phyloP scores from a whole-genome alignment of 768 basidiomycete genomes.

The Boletus subparvulus region DNA sequence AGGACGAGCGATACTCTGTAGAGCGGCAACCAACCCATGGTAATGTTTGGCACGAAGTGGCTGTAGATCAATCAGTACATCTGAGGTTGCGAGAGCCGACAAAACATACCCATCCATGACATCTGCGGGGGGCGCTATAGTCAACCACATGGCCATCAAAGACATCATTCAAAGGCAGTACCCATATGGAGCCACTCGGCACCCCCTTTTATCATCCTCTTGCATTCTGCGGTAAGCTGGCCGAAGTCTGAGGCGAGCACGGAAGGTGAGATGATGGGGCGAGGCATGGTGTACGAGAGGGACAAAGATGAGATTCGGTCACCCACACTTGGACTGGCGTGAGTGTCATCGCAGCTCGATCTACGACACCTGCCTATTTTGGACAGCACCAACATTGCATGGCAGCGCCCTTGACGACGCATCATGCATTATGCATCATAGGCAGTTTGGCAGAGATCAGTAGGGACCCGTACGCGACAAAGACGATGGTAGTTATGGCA shows the following conservation, averaged over 20 bases:
- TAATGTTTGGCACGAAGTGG: conserved; percentile 98
- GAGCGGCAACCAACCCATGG: conserved; percentile 68
- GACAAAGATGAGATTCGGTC: conserved; percentile 5
- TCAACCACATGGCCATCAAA: conserved; percentile 11
- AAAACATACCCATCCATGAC: conserved; percentile 90
- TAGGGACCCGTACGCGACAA: background rate
- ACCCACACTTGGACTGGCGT: conserved; percentile 6
- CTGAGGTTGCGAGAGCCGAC: background rate
- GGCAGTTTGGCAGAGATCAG: no score
- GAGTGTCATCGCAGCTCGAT: conserved; percentile 4
- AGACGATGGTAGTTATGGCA: background rate
- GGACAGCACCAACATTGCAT: background rate
- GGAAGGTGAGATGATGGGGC: conserved; percentile 93
- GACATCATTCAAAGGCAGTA: conserved; percentile 25
- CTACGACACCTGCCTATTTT: conserved; percentile 31
- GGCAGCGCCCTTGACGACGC: no score
- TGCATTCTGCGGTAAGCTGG: conserved; percentile 91
- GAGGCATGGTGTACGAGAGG: conserved; percentile 56
- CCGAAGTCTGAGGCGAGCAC: conserved; percentile 98
- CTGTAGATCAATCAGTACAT: conserved; percentile 40
- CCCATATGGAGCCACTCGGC: conserved; percentile 99
- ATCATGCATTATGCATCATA: no score
- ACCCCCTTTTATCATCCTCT: conserved; percentile 91
- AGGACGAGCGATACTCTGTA: conserved; percentile 1
- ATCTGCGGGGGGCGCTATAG: conserved; percentile 50